A percentile compares a stretch with the other conserved stretches of the same genome.
These are phyloP conservation scores for Alternaria rosae DNA, from an alignment of 2,329 filamentous ascomycete genomes.

Conservation along the genomic window DNA sequence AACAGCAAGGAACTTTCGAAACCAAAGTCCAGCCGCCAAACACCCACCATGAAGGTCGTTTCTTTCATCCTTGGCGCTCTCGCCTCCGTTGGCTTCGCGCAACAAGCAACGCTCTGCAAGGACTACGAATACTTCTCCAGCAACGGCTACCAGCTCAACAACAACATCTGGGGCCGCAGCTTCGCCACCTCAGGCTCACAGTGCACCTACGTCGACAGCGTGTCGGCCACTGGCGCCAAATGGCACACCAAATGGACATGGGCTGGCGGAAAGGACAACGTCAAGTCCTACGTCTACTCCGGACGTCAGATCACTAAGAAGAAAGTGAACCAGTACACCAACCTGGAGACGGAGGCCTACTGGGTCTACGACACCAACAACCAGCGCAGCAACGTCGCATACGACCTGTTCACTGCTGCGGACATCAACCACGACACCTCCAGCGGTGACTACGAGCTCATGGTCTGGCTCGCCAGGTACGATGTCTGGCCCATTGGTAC, in stretches of 20 bases:
- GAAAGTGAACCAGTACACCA: conserved; percentile 26
- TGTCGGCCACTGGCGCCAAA: conserved; percentile 19
- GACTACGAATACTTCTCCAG: conserved; percentile 29
- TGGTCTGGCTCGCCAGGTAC: conserved; percentile 34
- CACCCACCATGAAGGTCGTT: conserved; percentile 13
- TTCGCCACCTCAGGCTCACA: conserved; percentile 22
- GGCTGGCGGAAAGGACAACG: conserved; percentile 30
- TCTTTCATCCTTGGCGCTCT: conserved; percentile 10
- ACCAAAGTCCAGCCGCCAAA: neutral
- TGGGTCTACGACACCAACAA: conserved; percentile 30
- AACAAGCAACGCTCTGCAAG: conserved; percentile 22
- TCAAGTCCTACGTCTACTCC: conserved; percentile 34
- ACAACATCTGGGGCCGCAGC: conserved; percentile 34
- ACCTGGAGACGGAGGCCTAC: conserved; percentile 25
- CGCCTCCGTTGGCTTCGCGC: conserved; percentile 5
- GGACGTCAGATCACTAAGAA: conserved; percentile 28
- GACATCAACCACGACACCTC: conserved; percentile 31
- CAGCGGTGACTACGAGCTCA: conserved; percentile 37
- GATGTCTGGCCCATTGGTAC: conserved; percentile 27
- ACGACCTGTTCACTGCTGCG: conserved; percentile 33
- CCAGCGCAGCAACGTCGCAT: conserved; percentile 34
- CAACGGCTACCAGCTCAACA: conserved; percentile 34
- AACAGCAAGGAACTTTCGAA: neutral
- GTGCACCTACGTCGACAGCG: conserved; percentile 30
- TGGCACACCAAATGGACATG: conserved; percentile 30